Percentiles rank a stretch among this genome's conserved stretches.
These are phyloP conservation scores for Leptographium galeiforme DNA, from an alignment of 2,329 filamentous ascomycete species.

Conservation along the genomic window DNA sequence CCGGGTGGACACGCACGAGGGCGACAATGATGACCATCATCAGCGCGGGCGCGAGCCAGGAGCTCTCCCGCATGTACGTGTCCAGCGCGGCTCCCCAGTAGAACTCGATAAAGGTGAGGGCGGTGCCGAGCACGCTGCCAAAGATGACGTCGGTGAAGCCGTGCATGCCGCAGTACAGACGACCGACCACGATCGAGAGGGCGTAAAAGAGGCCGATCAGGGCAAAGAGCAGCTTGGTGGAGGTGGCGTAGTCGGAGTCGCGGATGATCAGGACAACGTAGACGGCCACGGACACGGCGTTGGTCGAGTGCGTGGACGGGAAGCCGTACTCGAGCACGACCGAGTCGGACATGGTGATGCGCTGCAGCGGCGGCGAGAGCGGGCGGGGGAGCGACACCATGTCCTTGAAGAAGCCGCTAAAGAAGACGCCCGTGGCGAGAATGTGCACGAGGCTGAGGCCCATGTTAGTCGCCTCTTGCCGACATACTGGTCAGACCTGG, in stretches of 20 bases:
- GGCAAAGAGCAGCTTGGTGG: constrained; percentile 51
- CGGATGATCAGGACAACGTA: constrained; percentile 59
- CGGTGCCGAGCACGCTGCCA: constrained; percentile 63
- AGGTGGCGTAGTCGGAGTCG: constrained; percentile 46
- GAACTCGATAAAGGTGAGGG: constrained; percentile 46
- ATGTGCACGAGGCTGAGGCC: constrained; percentile 52
- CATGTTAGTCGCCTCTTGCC: too few species aligned
- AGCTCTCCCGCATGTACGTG: constrained; percentile 52
- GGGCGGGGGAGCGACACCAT: constrained; percentile 84
- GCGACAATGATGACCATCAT: constrained; percentile 55
- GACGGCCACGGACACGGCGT: constrained; percentile 85
- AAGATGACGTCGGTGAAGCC: constrained; percentile 84
- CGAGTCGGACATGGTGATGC: constrained; percentile 95
- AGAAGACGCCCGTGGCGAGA: constrained; percentile 66
- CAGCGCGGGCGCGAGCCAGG: constrained; percentile 49
- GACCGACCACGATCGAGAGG: constrained; percentile 75
- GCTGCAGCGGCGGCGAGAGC: constrained; percentile 77
- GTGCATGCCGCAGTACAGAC: constrained; percentile 97
- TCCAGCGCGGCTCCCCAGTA: constrained; percentile 52
- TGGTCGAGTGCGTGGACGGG: constrained; percentile 92
- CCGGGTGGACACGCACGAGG: constrained; percentile 79
- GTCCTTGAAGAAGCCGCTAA: constrained; percentile 90
- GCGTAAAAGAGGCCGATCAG: constrained; percentile 70
- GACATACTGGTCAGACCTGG: too few species aligned
- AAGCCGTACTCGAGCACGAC: constrained; percentile 94